Conservation (phyloP, 2,329 filamentous ascomycete genomes). For the Berkeleyomyces rouxiae region DNA sequence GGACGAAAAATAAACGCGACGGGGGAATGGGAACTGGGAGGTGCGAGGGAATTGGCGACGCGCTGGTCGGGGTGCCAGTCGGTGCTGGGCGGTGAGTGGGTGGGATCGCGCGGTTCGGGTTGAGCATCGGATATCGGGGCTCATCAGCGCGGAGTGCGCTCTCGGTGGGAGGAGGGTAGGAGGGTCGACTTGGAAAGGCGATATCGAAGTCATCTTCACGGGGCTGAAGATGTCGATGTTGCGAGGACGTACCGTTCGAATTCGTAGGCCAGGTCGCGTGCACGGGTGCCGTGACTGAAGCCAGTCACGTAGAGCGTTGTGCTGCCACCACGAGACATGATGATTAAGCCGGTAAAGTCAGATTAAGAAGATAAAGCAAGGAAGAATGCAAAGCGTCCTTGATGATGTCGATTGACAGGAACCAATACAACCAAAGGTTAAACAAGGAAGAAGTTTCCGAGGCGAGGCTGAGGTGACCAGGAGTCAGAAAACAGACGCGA, state of each 20-base stretch:
- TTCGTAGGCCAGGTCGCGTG: conserved; percentile 98
- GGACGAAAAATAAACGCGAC: neutral
- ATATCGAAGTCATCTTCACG: conserved; percentile 7
- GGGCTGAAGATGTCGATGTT: conserved; percentile 3
- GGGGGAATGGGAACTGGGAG: neutral
- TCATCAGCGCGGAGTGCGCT: neutral
- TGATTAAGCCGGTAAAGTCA: conserved; percentile 16
- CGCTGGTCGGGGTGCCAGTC: neutral
- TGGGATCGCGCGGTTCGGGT: neutral
- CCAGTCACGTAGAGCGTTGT: conserved; percentile 96
- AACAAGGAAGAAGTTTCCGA: neutral
- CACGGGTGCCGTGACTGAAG: conserved; percentile 96
- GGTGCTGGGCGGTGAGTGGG: neutral
- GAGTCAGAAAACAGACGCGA: neutral
- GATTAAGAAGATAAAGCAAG: conserved; percentile 9
- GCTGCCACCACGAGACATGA: conserved; percentile 71
- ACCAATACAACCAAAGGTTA: neutral
- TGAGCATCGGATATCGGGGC: neutral
- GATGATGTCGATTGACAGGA: neutral
- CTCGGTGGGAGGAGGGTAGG: conserved; percentile 2
- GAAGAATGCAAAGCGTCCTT: conserved; percentile 1
- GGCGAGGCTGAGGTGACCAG: conserved; percentile 4
- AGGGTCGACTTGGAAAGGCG: conserved; percentile 2
- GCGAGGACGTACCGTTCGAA: conserved; percentile 92
- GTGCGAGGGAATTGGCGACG: neutral